Evolutionary conservation across 192 early-diverging fungal species (phyloP).

Genomic region (Coemansia sp.): DNA sequence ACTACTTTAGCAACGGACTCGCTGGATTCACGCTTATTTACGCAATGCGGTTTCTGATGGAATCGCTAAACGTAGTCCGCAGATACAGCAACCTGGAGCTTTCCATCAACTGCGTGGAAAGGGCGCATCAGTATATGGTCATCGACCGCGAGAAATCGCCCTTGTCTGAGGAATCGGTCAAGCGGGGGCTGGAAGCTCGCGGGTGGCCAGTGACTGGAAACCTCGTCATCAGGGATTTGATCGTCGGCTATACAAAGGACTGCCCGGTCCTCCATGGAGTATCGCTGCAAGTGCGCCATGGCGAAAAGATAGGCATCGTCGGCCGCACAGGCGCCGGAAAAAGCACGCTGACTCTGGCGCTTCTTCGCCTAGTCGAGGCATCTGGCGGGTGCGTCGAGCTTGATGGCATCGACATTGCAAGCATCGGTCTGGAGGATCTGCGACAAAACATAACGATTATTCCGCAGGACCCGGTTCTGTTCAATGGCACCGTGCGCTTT

Average conservation of each 20-base stretch:
- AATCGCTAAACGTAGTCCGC: too few species aligned
- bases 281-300: conserved; percentile 63
- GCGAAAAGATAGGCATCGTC: conserved; percentile 87
- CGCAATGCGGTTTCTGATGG: conserved; percentile 80
- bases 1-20: conserved; percentile 74
- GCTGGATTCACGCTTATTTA: conserved; percentile 86
- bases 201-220: neutral
- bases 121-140: too few species aligned
- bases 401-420: conserved; percentile 72
- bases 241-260: conserved; percentile 75
- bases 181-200: conserved; percentile 58
- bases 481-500: conserved; percentile 74
- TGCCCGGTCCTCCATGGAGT: conserved; percentile 76
- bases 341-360: conserved; percentile 65
- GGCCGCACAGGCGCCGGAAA: conserved; percentile 88
- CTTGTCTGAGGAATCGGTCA: neutral
- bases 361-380: conserved; percentile 80
- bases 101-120: conserved; percentile 61
- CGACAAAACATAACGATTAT: conserved; percentile 80
- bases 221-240: conserved; percentile 61
- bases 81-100: conserved; percentile 77
- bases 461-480: conserved; percentile 86
- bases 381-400: conserved; percentile 63
- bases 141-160: neutral
- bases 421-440: conserved; percentile 74